Conservation (phyloP, 2,329 filamentous ascomycete genomes). For the Cordyceps pruinosa region DNA sequence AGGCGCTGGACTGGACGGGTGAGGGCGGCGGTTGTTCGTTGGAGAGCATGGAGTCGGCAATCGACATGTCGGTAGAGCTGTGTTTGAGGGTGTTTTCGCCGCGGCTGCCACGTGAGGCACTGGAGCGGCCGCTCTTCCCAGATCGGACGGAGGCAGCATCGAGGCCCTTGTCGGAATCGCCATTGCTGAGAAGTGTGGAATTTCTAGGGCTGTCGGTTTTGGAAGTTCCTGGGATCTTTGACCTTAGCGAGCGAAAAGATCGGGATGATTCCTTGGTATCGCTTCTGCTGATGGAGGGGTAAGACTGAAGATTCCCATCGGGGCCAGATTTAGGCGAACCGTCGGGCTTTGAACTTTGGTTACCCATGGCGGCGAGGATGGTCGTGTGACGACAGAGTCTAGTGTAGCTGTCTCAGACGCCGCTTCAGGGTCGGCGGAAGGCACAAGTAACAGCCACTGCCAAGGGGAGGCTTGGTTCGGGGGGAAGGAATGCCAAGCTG, state of each 20-base stretch:
- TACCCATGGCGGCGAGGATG: slow-evolving; percentile 54
- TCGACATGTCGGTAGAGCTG: slow-evolving; percentile 34
- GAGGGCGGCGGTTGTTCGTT: slow-evolving; percentile 68
- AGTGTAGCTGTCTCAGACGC: slow-evolving; percentile 23
- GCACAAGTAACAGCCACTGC: slow-evolving; percentile 13
- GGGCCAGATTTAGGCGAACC: slow-evolving; percentile 39
- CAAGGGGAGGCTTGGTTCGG: slow-evolving; percentile 9
- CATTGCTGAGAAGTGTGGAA: slow-evolving; percentile 60
- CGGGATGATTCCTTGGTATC: slow-evolving; percentile 90
- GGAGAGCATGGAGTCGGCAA: slow-evolving; percentile 38
- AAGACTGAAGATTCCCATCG: slow-evolving; percentile 60
- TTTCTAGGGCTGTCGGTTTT: slow-evolving; percentile 75
- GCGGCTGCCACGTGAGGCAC: slow-evolving; percentile 38
- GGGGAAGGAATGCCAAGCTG: slow-evolving; percentile 9
- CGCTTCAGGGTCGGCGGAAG: slow-evolving; percentile 20
- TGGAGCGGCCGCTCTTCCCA: slow-evolving; percentile 51
- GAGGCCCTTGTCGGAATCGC: slow-evolving; percentile 56
- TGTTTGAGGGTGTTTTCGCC: slow-evolving; percentile 37
- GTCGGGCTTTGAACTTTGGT: slow-evolving; percentile 61
- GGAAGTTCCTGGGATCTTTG: slow-evolving; percentile 73
- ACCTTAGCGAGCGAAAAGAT: slow-evolving; percentile 77
- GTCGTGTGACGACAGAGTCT: slow-evolving; percentile 7
- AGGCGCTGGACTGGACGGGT: slow-evolving; percentile 69
- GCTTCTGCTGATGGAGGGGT: slow-evolving; percentile 84
- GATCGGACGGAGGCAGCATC: slow-evolving; percentile 73